Percentiles rank a stretch among this genome's conserved stretches.
Conservation (phyloP, 1,139 yeast genomes). For the Geotrichum histeridarum region DNA sequence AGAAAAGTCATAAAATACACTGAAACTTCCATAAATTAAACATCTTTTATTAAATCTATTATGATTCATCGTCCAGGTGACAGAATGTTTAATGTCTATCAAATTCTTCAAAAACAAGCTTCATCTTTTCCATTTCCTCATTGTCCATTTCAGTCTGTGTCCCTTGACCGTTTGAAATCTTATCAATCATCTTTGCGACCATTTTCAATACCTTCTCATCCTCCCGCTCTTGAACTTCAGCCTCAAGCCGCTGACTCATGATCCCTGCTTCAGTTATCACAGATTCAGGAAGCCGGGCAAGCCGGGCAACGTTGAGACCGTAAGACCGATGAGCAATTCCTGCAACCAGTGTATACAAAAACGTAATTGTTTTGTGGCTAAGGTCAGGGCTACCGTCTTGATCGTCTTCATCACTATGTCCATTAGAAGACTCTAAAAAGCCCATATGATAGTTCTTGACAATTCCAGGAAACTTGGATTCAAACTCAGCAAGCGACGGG, state of each 20-base stretch:
- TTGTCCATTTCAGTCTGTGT: no score
- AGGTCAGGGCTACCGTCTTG: constrained; percentile 21
- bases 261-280: constrained; percentile 30
- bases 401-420: not conserved
- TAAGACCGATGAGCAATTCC: constrained; percentile 37
- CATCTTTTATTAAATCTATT: no score
- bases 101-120: no score
- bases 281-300: constrained; percentile 35
- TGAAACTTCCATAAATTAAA: no score
- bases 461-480: constrained; percentile 38
- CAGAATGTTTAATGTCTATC: no score
- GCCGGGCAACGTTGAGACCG: constrained; percentile 39
- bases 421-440: constrained; percentile 43
- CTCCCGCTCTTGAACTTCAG: not conserved
- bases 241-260: constrained; percentile 25
- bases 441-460: constrained; percentile 74
- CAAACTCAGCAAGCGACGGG: constrained; percentile 61
- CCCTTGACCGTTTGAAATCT: not conserved
- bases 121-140: not conserved
- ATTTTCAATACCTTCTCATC: not conserved
- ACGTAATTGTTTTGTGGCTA: constrained; percentile 23
- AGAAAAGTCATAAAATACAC: no score
- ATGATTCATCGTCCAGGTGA: no score
- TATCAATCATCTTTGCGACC: not conserved
- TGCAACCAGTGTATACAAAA: constrained; percentile 33